Percentiles rank a stretch among this genome's conserved stretches.
Evolutionary conservation across 164 flowering plant genomes (phyloP).

Genomic region (Berberis thunbergii): DNA sequence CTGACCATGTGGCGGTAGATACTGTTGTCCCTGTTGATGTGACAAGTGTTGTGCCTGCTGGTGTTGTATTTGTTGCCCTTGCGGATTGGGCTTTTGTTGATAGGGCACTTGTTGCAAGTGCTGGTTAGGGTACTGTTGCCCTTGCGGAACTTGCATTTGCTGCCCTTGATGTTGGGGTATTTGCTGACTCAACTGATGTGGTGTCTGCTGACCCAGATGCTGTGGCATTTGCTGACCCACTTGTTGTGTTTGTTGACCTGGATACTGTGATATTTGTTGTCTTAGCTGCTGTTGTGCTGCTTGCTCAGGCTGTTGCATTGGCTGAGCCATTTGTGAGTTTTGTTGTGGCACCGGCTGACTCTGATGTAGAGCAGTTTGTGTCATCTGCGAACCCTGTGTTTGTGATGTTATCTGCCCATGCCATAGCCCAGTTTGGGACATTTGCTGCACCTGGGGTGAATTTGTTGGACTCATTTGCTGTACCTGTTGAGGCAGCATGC

Average conservation of each 20-base stretch:
- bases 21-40: constrained; percentile 22
- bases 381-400: background rate
- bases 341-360: background rate
- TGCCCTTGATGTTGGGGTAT: constrained; percentile 21
- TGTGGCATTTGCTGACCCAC: too few relatives aligned
- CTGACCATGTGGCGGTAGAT: constrained; percentile 24
- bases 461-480: constrained; percentile 12
- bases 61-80: too few relatives aligned
- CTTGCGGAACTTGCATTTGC: constrained; percentile 26
- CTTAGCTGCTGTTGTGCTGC: background rate
- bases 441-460: background rate
- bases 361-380: background rate
- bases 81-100: too few relatives aligned
- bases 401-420: background rate
- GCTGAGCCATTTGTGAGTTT: constrained; percentile 2
- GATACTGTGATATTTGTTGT: too few relatives aligned
- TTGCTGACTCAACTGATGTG: constrained; percentile 32
- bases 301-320: background rate
- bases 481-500: constrained; percentile 19
- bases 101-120: too few relatives aligned
- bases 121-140: constrained; percentile 20
- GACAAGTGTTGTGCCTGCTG: too few relatives aligned
- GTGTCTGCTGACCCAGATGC: constrained; percentile 1
- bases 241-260: too few relatives aligned
- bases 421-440: background rate